Evolutionary conservation across 768 basidiomycete genomes (phyloP).

Genomic region (Lyophyllum semitale): DNA sequence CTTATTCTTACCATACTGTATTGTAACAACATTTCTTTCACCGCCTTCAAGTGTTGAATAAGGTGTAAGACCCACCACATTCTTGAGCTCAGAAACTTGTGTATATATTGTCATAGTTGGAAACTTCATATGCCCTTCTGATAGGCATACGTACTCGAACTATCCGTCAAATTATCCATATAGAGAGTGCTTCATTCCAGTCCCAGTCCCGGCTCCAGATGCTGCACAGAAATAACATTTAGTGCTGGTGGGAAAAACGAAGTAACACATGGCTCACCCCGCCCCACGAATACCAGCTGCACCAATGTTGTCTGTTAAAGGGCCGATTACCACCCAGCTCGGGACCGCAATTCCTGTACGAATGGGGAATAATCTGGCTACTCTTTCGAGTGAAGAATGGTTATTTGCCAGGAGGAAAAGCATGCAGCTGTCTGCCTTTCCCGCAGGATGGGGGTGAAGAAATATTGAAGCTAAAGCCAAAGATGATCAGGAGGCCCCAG

Average conservation of each 20-base stretch:
- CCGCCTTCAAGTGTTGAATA: constrained; percentile 59
- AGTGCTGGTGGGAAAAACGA: background rate
- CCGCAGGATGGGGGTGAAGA: constrained; percentile 62
- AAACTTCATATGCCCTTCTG: background rate
- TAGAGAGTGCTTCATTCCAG: constrained; percentile 47
- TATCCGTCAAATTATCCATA: constrained; percentile 37
- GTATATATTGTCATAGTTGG: background rate
- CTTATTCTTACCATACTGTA: constrained; percentile 72
- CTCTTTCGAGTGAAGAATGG: constrained; percentile 61
- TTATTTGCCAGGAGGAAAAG: constrained; percentile 68
- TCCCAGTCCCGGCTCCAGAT: constrained; percentile 39
- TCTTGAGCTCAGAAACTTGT: constrained; percentile 7
- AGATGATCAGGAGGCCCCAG: constrained; percentile 1
- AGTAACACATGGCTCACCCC: constrained; percentile 52
- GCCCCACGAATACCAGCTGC: constrained; percentile 77
- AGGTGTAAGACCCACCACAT: constrained; percentile 13
- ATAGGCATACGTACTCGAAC: too few species aligned
- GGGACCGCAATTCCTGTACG: constrained; percentile 79
- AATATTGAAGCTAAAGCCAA: constrained; percentile 43
- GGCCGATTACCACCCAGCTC: constrained; percentile 73
- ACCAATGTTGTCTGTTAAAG: constrained; percentile 54
- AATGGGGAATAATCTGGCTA: constrained; percentile 74
- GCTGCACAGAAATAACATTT: constrained; percentile 6
- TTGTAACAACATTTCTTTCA: constrained; percentile 73
- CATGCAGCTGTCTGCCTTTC: constrained; percentile 25